Conservation (phyloP, 163 green algal genomes). For the Scenedesmus sp. region DNA sequence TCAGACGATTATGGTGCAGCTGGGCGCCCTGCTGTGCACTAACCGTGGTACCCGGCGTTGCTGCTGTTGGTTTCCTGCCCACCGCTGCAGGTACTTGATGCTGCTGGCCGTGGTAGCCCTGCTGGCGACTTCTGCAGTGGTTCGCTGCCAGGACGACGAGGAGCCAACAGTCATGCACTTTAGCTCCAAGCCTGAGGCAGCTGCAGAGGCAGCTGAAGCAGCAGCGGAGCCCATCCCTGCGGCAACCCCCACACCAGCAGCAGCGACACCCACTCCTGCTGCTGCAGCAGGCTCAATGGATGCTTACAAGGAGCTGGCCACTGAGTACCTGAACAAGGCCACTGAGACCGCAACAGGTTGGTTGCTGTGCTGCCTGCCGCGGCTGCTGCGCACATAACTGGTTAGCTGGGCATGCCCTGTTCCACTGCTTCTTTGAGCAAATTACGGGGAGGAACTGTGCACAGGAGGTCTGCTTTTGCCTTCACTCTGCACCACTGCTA, state of each 20-base stretch:
- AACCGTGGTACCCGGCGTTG: neutral
- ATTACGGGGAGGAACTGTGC: too few relatives aligned
- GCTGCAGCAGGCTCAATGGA: conserved; percentile 9
- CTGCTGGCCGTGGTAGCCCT: conserved; percentile 41
- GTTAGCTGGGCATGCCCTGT: too few relatives aligned
- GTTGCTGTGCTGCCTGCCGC: neutral
- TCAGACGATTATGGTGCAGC: neutral
- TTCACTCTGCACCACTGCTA: too few relatives aligned
- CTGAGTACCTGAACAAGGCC: conserved; percentile 41
- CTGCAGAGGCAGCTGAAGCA: neutral
- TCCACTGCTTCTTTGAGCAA: neutral
- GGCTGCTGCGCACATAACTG: neutral
- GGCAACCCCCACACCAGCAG: neutral
- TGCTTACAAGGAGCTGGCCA: conserved; percentile 39
- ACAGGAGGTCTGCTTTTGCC: too few relatives aligned
- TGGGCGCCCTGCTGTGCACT: neutral
- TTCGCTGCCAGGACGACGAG: conserved; percentile 31
- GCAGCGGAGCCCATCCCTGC: neutral
- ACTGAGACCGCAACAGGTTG: conserved; percentile 20
- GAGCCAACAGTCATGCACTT: neutral
- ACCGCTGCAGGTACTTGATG: conserved; percentile 38
- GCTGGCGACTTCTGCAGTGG: conserved; percentile 33
- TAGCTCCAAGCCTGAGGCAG: neutral
- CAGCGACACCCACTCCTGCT: neutral
- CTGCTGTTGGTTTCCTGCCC: neutral